These are phyloP conservation scores for Gymnopilus junonius DNA, from an alignment of 768 basidiomycete species.

Conservation along the genomic window DNA sequence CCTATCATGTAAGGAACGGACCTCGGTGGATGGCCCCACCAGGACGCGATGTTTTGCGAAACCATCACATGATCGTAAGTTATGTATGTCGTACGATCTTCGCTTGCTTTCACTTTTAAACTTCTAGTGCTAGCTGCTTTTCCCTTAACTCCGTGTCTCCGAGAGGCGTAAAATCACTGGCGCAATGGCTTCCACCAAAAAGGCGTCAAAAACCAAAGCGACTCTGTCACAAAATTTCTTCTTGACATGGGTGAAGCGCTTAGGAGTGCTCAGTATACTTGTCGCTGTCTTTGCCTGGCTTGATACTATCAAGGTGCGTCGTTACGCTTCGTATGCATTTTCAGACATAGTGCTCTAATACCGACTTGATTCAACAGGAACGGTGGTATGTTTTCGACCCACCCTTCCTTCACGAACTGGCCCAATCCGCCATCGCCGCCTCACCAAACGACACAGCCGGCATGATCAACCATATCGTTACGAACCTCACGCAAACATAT, in stretches of 20 bases:
- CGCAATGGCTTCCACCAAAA: constrained; percentile 15
- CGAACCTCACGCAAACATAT: constrained; percentile 78
- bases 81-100: constrained; percentile 1
- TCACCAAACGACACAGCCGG: constrained; percentile 66
- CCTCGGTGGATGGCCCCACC: too few species aligned
- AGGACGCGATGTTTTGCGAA: background rate
- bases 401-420: constrained; percentile 68
- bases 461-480: constrained; percentile 82
- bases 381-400: constrained; percentile 91
- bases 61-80: constrained; percentile 1
- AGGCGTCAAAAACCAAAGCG: constrained; percentile 11
- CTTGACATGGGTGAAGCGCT: constrained; percentile 42
- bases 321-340: too few species aligned
- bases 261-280: constrained; percentile 36
- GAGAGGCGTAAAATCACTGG: background rate
- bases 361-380: constrained; percentile 46
- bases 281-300: constrained; percentile 51
- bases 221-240: constrained; percentile 18
- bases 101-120: background rate
- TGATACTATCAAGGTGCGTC: constrained; percentile 67
- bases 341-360: background rate
- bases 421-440: constrained; percentile 70
- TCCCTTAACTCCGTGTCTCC: background rate
- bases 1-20: too few species aligned
- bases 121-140: background rate